Percentiles rank a stretch among this genome's conserved stretches.
Evolutionary conservation across 345 rosid genomes (phyloP).

Genomic region (Heritiera littoralis): DNA sequence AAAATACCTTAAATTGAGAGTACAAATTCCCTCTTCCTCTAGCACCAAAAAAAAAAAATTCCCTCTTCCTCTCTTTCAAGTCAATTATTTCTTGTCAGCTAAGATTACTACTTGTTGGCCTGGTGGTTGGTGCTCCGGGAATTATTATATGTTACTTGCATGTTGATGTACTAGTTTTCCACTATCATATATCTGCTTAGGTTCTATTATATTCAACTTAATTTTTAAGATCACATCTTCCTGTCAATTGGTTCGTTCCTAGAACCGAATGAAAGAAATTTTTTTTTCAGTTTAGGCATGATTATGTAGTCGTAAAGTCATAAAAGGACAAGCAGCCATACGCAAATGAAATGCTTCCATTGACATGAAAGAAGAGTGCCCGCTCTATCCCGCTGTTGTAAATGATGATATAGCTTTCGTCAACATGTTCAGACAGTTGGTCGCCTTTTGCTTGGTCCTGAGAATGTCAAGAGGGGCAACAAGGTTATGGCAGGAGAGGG

Average conservation of each 20-base stretch:
- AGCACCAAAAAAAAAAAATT: no score
- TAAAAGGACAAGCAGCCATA: slow-evolving; percentile 62
- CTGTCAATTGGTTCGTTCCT: not conserved
- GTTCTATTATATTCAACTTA: not conserved
- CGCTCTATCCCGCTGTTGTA: slow-evolving; percentile 61
- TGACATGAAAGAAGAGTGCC: slow-evolving; percentile 45
- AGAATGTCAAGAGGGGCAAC: slow-evolving; percentile 42
- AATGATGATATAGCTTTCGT: slow-evolving; percentile 64
- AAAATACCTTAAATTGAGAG: not conserved
- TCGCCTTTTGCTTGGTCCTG: slow-evolving; percentile 55
- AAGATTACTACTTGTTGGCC: not conserved
- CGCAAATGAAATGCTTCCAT: slow-evolving; percentile 60
- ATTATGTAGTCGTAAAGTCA: slow-evolving; percentile 39
- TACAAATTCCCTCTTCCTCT: not conserved
- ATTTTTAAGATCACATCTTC: not conserved
- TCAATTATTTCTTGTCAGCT: not conserved
- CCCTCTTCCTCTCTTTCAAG: not conserved
- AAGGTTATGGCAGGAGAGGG: slow-evolving; percentile 84
- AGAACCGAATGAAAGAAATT: not conserved
- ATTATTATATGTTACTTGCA: not conserved
- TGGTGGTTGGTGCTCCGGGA: not conserved
- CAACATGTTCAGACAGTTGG: slow-evolving; percentile 51
- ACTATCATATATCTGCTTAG: not conserved
- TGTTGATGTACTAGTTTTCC: not conserved
- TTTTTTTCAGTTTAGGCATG: slow-evolving; percentile 5